Evolutionary conservation across 768 basidiomycete genomes (phyloP), one percentile per base, ranked within the genome.

Genomic region (Leccinum ochraceum): DNA sequence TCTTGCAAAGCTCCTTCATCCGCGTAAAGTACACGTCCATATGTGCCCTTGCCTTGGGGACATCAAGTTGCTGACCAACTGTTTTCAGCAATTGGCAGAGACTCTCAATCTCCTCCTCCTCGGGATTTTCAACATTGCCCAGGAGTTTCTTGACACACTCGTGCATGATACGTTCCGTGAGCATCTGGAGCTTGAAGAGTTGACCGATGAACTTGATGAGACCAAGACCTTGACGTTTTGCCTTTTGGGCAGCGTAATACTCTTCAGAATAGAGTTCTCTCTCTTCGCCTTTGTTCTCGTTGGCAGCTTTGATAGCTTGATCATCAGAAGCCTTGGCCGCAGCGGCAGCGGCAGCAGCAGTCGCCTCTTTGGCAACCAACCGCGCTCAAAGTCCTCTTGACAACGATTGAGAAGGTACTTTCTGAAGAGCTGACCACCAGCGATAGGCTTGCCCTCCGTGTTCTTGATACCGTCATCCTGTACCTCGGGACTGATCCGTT

Each of bases 171-270:
- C 94, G 89, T 78, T 95, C 94, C 53, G 94, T 95, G 57, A 98
- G 80, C 94, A 98, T 97, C 77, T 93, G 91, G n/a, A 99, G 81
- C 79, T 98, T 98, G 88, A 94, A 99, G 57, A 98, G 80, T 78
- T 99, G 96, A 64, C 96, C 95, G 64, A 98, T 98, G 79, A 99
- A 95, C 76, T 92, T 93, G 79, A 98, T 94, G 66, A 99, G 84
- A 80, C 96, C 94, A 13, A 98, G 88, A 74, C 96, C 95, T 63
- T 93, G 92, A 62, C 95, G 92, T 80, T 97, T 98, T 48, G 95
- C 96, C 81, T 96, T 97, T 76, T 95, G 90, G 17, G 24, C 24
- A 24, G 94, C 88, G 69, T 96, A 95, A 78, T 98, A 98, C 76
- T 97, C 96, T 94, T 86, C 8, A 30, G 8, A 30, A 30, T 30